Percentiles rank a stretch among this genome's conserved stretches.
Evolutionary conservation across 768 basidiomycete genomes (phyloP).

Genomic region (Macrolepiota fuliginosa): DNA sequence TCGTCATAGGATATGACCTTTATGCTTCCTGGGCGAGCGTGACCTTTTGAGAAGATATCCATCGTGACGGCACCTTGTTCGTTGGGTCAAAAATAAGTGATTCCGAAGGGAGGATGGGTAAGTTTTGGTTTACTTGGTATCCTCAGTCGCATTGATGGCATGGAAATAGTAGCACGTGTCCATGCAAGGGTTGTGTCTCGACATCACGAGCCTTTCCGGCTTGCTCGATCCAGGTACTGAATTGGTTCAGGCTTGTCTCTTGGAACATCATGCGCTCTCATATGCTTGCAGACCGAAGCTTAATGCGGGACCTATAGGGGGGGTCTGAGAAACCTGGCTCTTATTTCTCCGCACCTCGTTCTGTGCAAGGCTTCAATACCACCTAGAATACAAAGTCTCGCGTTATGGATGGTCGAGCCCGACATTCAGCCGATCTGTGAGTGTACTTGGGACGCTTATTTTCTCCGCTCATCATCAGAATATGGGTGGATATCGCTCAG

Average conservation of each 20-base stretch:
- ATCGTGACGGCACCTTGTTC: background rate
- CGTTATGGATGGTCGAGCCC: background rate
- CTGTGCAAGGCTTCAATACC: background rate
- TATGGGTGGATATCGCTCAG: background rate
- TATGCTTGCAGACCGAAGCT: background rate
- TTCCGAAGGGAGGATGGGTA: background rate
- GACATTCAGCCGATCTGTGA: slow-evolving; percentile 7
- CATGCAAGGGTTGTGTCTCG: background rate
- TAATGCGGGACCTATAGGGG: background rate
- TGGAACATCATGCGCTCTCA: background rate
- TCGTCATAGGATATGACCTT: background rate
- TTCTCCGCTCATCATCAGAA: slow-evolving; percentile 2
- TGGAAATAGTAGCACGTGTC: slow-evolving; percentile 8
- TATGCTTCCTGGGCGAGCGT: no score
- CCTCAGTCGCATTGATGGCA: background rate
- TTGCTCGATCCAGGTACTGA: background rate
- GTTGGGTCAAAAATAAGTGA: background rate
- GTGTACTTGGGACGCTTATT: background rate
- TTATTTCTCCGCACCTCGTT: slow-evolving; percentile 8
- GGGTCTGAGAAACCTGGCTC: slow-evolving; percentile 2
- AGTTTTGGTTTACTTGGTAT: slow-evolving; percentile 4
- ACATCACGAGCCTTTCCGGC: background rate
- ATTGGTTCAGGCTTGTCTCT: background rate
- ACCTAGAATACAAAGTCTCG: background rate
- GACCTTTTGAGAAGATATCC: background rate